phyloP scores from a whole-genome alignment of 2,329 filamentous ascomycete species.

The Trichoderma citrinoviride region DNA sequence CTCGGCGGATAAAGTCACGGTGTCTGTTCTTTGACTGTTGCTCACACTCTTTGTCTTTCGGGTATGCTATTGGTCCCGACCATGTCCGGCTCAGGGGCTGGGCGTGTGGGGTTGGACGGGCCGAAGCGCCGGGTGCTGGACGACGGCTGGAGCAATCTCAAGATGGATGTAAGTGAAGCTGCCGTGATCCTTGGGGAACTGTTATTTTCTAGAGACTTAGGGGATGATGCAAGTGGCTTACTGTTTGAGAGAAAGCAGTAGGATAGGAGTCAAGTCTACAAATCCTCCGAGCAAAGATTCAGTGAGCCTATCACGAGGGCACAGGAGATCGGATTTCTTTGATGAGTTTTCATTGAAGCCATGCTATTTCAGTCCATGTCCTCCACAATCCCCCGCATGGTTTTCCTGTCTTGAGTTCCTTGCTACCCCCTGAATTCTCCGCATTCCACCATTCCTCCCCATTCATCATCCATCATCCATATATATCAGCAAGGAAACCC shows the following conservation, averaged over 20 bases:
- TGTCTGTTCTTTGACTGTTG: not conserved
- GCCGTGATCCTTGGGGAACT: not conserved
- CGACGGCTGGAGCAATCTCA: not conserved
- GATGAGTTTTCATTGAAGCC: not conserved
- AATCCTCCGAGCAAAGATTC: not conserved
- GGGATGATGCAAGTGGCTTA: not conserved
- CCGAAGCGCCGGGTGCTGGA: not conserved
- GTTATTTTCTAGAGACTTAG: too few relatives aligned
- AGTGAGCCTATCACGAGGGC: not conserved
- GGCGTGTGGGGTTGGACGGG: slow-evolving; percentile 7
- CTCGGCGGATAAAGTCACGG: too few relatives aligned
- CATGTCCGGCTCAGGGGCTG: not conserved
- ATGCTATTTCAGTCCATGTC: not conserved
- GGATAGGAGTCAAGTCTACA: not conserved
- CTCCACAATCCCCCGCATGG: not conserved
- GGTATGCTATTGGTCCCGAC: not conserved
- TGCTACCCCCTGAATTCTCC: not conserved
- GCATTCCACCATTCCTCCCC: not conserved
- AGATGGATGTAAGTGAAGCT: not conserved
- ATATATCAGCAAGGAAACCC: not conserved
- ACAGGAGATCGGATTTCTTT: not conserved
- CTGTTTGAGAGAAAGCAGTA: not conserved
- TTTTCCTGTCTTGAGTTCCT: not conserved
- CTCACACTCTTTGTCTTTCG: not conserved
- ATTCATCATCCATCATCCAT: not conserved